Evolutionary conservation across 805 yeast species (phyloP), one percentile per base, ranked within the genome.

Genomic region (Kuraishia hungarica): DNA sequence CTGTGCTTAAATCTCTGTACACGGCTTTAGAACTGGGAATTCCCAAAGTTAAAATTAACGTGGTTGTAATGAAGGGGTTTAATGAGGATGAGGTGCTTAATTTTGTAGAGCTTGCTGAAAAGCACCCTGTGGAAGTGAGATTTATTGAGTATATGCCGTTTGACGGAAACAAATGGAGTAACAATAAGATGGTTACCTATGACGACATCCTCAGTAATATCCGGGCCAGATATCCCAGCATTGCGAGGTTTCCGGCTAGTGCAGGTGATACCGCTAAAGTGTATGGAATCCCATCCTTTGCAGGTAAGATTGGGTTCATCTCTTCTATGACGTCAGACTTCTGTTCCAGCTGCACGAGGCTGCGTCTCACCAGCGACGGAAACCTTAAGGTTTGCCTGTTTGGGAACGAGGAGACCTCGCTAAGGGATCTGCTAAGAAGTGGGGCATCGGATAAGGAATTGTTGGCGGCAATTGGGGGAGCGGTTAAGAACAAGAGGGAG

Each of bases 141-240:
- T 80, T 80, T 60, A 80, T 80, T 48, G 84, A 80, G 60, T 80
- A 79, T 63, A 80, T 80, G 84, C 84, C 84, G 3, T 80, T 80
- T 61, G 78, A 71, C 56, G 84, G 84, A 1, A 80, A 80, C 63
- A 75, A 74, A 58, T 80, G 83, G 83, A 68, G 75, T 17, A 60
- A 67, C 46, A 58, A 63, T 7, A 80, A 80, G 59, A 69, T 80
- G 72, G 70, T 78, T 48, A 62, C 76, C 7, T 79, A 72, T 60
- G 62, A 74, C 49, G 80, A 78, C 55, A 78, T 79, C 57, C 60
- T 75, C 21, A 60, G 61, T 15, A 61, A 62, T 17, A 72, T 79
- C 21, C 56, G 57, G 39, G 58, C 57, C 2, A 60, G 61, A 46
- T 68, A 72, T 61, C 73, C 75, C 3, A 57, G 53, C 2, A 60